Evolutionary conservation across 2,329 filamentous ascomycete genomes (phyloP).

Genomic region (Ilyonectria robusta): DNA sequence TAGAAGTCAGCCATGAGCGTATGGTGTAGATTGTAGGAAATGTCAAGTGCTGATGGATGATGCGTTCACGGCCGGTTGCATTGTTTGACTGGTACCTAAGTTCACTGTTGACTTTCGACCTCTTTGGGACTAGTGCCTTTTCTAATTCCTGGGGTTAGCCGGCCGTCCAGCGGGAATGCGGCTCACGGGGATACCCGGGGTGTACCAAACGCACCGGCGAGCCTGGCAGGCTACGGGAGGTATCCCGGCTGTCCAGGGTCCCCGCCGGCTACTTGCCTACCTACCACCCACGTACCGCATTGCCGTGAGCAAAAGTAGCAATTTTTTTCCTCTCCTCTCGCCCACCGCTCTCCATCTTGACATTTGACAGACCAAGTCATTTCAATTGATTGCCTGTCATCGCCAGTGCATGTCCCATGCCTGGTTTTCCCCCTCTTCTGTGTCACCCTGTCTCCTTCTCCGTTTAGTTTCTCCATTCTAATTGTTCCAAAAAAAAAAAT

Average conservation of each 20-base stretch:
- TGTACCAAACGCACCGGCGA: slow-evolving; percentile 30
- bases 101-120: slow-evolving; percentile 51
- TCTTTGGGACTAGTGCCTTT: slow-evolving; percentile 44
- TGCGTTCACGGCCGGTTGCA: background rate
- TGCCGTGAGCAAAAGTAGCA: slow-evolving; percentile 40
- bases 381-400: slow-evolving; percentile 43
- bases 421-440: slow-evolving; percentile 39
- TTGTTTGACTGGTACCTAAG: background rate
- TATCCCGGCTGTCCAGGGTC: slow-evolving; percentile 37
- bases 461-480: slow-evolving; percentile 37
- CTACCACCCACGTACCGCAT: slow-evolving; percentile 8
- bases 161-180: slow-evolving; percentile 34
- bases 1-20: background rate
- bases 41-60: slow-evolving; percentile 7
- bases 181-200: slow-evolving; percentile 32
- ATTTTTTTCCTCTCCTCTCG: slow-evolving; percentile 49
- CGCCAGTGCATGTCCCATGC: slow-evolving; percentile 48
- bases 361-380: slow-evolving; percentile 40
- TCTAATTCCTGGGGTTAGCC: slow-evolving; percentile 26
- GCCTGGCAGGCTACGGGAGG: slow-evolving; percentile 14
- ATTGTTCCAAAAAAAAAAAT: slow-evolving; percentile 37
- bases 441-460: slow-evolving; percentile 21
- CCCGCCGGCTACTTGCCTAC: slow-evolving; percentile 5
- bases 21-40: background rate
- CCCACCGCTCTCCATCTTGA: slow-evolving; percentile 38